Conservation (phyloP, 2,329 filamentous ascomycete species). For the Ceratocystis albifundus region DNA sequence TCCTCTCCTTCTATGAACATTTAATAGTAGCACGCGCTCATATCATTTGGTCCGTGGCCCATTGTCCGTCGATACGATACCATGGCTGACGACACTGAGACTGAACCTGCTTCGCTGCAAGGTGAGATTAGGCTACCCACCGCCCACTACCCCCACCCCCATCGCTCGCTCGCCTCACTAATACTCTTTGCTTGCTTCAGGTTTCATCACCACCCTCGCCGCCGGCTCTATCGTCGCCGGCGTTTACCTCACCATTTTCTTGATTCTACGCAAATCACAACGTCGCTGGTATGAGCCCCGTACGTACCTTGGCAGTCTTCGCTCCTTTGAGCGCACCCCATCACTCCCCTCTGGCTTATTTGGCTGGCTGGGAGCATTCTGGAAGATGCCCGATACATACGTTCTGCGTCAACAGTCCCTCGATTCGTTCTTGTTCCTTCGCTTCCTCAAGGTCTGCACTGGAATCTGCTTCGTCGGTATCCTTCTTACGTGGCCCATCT, state of each 20-base stretch:
- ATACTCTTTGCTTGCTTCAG: slow-evolving; percentile 14
- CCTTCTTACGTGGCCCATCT: slow-evolving; percentile 72
- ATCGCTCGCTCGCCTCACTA: neutral
- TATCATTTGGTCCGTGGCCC: slow-evolving; percentile 10
- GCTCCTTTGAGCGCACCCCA: slow-evolving; percentile 44
- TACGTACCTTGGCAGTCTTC: slow-evolving; percentile 39
- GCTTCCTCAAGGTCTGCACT: slow-evolving; percentile 61
- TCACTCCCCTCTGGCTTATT: slow-evolving; percentile 44
- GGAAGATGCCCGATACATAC: slow-evolving; percentile 57
- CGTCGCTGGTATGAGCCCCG: slow-evolving; percentile 40
- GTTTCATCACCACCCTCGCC: slow-evolving; percentile 39
- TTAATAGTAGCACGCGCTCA: neutral
- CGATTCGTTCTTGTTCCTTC: slow-evolving; percentile 74
- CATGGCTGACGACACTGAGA: slow-evolving; percentile 18
- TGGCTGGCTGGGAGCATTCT: slow-evolving; percentile 53
- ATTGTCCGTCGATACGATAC: neutral
- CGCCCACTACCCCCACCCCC: neutral
- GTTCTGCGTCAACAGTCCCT: slow-evolving; percentile 75
- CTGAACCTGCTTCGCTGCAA: slow-evolving; percentile 21
- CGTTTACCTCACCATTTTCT: slow-evolving; percentile 36
- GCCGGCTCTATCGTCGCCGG: slow-evolving; percentile 37
- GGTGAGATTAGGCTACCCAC: slow-evolving; percentile 9
- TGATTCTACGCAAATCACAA: slow-evolving; percentile 36
- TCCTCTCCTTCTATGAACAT: neutral
- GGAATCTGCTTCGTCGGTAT: slow-evolving; percentile 74